Evolutionary conservation across 2,329 filamentous ascomycete genomes (phyloP).

Genomic region (Venturia aucupariae): DNA sequence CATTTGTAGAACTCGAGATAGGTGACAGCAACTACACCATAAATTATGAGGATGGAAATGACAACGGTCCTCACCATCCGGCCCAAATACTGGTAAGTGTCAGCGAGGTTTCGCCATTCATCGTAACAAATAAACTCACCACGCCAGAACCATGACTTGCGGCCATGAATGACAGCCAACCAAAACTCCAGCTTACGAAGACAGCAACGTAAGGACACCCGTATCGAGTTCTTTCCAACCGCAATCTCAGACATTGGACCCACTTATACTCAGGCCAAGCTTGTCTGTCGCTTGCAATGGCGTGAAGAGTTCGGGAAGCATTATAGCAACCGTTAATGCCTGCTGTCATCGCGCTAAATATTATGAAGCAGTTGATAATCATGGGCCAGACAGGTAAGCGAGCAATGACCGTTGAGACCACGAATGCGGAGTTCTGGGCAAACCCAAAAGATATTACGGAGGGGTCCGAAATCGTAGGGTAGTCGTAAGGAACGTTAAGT

Average conservation of each 20-base stretch:
- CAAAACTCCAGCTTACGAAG: constrained; percentile 29
- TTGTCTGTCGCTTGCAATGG: constrained; percentile 32
- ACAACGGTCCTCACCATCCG: constrained; percentile 28
- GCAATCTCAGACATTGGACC: constrained; percentile 23
- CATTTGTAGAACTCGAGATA: constrained; percentile 26
- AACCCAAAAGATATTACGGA: constrained; percentile 22
- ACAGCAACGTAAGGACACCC: constrained; percentile 34
- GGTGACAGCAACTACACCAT: constrained; percentile 25
- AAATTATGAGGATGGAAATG: constrained; percentile 30
- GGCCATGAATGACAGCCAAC: constrained; percentile 30
- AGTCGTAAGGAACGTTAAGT: constrained; percentile 21
- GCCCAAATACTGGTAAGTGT: constrained; percentile 21
- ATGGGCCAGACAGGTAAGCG: constrained; percentile 30
- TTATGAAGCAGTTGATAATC: constrained; percentile 37
- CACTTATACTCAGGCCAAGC: constrained; percentile 29
- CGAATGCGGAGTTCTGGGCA: constrained; percentile 30
- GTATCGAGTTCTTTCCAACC: constrained; percentile 28
- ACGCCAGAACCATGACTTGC: neutral
- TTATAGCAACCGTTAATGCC: constrained; percentile 36
- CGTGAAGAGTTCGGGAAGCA: constrained; percentile 35
- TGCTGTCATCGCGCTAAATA: constrained; percentile 35
- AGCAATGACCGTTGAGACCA: constrained; percentile 34
- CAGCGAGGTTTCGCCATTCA: constrained; percentile 22
- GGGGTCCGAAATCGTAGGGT: constrained; percentile 25
- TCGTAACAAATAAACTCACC: neutral